Base-by-base conservation (phyloP, 139 green algal genomes). In the Eudorina sp. region DNA sequence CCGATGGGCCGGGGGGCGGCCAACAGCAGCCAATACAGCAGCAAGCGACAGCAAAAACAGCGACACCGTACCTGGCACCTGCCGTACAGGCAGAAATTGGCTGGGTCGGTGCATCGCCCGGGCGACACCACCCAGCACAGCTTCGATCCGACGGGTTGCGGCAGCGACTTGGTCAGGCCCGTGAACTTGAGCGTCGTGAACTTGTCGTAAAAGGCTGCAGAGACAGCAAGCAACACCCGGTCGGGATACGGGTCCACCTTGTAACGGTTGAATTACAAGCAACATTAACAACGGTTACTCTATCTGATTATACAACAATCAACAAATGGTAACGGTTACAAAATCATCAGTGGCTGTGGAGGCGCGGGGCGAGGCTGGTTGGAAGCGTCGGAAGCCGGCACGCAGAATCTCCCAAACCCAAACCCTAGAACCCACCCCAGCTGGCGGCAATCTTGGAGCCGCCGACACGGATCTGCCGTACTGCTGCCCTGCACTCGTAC, bases 131-230 rank as follows among this genome's bases (percentile, higher is more conserved):
- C 46, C 45, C 43, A 62, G 25, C 73, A 81, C 9, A 81, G 43
- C 7, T 29, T 48, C n/a, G 23, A 25, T 9, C 73, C 45, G 21
- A 27, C 73, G 1, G 73, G 73, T 6, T 62, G 9, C 11, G 43
- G 73, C 45, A 81, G 27, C 7, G 23, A 75, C 79, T n/a, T 75
- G 23, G 29, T 21, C 25, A 85, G 58, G 18, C 25, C 29, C 1
- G 25, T 40, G 40, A 85, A 74, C 58, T 85, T 85, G 25, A 85
- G 6, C 5, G 79, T 75, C 18, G 29, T 53, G 38, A 85, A 70
- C 16, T 4, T 40, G 27, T 51, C n/a, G 58, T 85, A 85, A 40
- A 60, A 73, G 27, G 51, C 79, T 81, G 73, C 6, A 21, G 6
- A 19, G 64, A 73, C 2, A 13, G 34, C 48, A 77, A 21, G 68